Conservation (phyloP, 139 green algal species). For the Chlorella sorokiniana region DNA sequence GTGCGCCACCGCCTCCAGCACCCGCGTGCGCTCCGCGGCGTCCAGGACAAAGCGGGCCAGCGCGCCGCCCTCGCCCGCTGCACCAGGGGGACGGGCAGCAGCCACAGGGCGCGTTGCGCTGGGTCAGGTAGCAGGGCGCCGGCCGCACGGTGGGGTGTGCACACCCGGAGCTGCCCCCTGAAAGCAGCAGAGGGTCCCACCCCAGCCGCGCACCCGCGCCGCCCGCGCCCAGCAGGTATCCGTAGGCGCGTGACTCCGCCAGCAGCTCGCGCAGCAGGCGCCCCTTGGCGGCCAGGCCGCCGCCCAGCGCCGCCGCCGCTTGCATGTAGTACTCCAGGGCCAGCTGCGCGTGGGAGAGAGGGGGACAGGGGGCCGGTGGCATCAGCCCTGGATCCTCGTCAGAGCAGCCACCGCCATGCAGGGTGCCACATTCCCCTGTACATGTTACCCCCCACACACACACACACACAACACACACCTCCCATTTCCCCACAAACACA, state of each 20-base stretch:
- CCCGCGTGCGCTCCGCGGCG: conserved; percentile 44
- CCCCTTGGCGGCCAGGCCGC: conserved; percentile 55
- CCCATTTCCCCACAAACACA: not conserved
- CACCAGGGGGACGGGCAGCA: not conserved
- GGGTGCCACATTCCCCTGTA: not conserved
- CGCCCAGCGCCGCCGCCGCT: conserved; percentile 43
- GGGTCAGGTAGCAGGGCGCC: not conserved
- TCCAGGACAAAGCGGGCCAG: conserved; percentile 62
- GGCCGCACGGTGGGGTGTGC: not conserved
- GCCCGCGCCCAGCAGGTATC: conserved; percentile 58
- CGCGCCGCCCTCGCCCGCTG: conserved; percentile 42
- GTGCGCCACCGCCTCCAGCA: conserved; percentile 76
- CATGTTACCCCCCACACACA: not conserved
- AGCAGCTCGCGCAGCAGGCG: conserved; percentile 71
- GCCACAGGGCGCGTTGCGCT: not conserved
- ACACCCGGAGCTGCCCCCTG: not conserved
- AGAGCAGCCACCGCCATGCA: not conserved
- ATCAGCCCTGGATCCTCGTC: not conserved
- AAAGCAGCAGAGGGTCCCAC: conserved; percentile 39
- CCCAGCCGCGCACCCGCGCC: conserved; percentile 40
- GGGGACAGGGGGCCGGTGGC: not conserved
- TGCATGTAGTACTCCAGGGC: conserved; percentile 87
- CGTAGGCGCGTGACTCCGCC: conserved; percentile 60
- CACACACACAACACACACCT: not conserved
- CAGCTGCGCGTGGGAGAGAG: conserved; percentile 9